Evolutionary conservation across 306 rosid species (phyloP).

Genomic region (Quercus bicolor): DNA sequence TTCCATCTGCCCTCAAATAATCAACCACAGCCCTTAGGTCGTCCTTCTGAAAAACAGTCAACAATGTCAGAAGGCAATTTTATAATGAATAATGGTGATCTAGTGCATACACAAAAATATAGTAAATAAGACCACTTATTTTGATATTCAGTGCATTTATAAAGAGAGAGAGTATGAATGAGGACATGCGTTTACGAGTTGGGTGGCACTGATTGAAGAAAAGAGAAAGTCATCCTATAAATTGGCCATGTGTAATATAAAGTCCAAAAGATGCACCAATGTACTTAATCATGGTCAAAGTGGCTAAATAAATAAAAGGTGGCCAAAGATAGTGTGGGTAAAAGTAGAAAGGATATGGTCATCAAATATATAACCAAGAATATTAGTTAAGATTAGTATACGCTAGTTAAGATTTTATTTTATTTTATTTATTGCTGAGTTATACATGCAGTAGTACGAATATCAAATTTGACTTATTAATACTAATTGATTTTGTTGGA

Average conservation of each 20-base stretch:
- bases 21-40: conserved; percentile 80
- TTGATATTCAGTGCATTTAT: neutral
- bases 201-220: too few species aligned
- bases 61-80: conserved; percentile 21
- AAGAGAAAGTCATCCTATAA: neutral
- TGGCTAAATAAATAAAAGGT: neutral
- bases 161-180: too few species aligned
- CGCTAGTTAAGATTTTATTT: too few species aligned
- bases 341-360: neutral
- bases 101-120: neutral
- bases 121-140: neutral
- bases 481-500: too few species aligned
- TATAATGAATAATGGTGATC: conserved; percentile 14
- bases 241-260: neutral
- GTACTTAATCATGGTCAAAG: neutral
- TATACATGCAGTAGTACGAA: too few species aligned
- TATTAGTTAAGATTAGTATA: neutral
- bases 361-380: neutral
- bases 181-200: too few species aligned
- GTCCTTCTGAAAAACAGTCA: conserved; percentile 64
- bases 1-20: conserved; percentile 81
- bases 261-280: neutral
- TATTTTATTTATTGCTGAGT: too few species aligned
- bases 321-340: neutral
- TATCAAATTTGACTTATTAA: too few species aligned